phyloP scores from a whole-genome alignment of 805 yeast genomes.

The Candida nonsorbophila region DNA sequence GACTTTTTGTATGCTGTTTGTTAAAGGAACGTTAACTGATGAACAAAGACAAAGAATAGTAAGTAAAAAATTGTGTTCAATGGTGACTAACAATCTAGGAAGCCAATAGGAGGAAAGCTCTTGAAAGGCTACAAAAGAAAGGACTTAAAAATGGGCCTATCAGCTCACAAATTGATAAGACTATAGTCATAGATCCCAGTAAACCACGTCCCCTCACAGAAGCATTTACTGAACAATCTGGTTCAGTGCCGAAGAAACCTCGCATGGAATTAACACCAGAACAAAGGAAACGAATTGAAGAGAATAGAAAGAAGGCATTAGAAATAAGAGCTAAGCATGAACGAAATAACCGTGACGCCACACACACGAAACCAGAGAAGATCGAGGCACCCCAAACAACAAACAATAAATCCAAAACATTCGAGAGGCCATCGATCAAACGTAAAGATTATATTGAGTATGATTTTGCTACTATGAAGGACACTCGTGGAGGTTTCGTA shows the following conservation, averaged over 20 bases:
- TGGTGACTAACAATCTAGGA: slow-evolving; percentile 34
- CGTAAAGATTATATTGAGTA: slow-evolving; percentile 71
- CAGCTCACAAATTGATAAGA: slow-evolving; percentile 2
- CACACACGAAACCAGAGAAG: slow-evolving; percentile 9
- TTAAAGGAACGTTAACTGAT: slow-evolving; percentile 21
- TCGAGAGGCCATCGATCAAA: slow-evolving; percentile 36
- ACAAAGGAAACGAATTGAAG: slow-evolving; percentile 45
- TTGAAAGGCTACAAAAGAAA: slow-evolving; percentile 50
- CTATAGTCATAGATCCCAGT: slow-evolving; percentile 5
- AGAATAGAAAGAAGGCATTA: slow-evolving; percentile 50
- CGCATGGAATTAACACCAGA: slow-evolving; percentile 39
- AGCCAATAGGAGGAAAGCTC: slow-evolving; percentile 57
- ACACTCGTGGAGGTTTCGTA: slow-evolving; percentile 82
- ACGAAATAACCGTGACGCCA: slow-evolving; percentile 33
- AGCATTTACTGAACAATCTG: slow-evolving; percentile 3
- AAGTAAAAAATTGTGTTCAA: slow-evolving; percentile 13
- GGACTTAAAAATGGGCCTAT: slow-evolving; percentile 12
- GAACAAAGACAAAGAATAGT: slow-evolving; percentile 32
- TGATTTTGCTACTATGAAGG: slow-evolving; percentile 88
- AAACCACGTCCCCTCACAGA: slow-evolving; percentile 3
- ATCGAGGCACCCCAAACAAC: slow-evolving; percentile 7
- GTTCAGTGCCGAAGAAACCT: slow-evolving; percentile 13
- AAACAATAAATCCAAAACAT: slow-evolving; percentile 8
- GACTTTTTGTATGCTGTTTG: slow-evolving; percentile 13
- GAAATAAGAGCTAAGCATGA: slow-evolving; percentile 33